Percentiles rank a stretch among this genome's conserved stretches.
Evolutionary conservation across 1,284 basidiomycete genomes (phyloP).

Genomic region (Prillingera fragicola): DNA sequence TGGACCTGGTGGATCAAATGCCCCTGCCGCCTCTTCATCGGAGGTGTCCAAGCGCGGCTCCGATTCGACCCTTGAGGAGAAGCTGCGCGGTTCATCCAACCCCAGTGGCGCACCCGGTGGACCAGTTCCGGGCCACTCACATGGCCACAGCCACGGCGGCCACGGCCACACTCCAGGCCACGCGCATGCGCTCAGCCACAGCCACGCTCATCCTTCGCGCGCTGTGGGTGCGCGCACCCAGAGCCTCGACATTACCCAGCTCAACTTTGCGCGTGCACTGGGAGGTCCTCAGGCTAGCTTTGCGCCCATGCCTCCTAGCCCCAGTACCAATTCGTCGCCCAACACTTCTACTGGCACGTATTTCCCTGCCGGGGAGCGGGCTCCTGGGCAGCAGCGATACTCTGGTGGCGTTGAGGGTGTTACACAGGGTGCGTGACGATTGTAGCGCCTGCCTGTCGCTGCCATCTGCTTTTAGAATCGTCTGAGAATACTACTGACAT

Average conservation of each 20-base stretch:
- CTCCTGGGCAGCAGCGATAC: constrained; percentile 16
- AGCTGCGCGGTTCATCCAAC: constrained; percentile 61
- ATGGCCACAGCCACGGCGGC: constrained; percentile 10
- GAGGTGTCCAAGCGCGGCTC: constrained; percentile 77
- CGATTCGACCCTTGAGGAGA: constrained; percentile 78
- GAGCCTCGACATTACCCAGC: constrained; percentile 48
- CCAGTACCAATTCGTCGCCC: constrained; percentile 22
- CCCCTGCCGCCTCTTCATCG: constrained; percentile 58
- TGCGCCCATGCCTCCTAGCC: constrained; percentile 28
- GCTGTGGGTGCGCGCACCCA: constrained; percentile 45
- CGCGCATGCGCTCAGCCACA: constrained; percentile 17
- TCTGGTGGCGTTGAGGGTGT: constrained; percentile 25
- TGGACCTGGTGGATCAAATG: constrained; percentile 27
- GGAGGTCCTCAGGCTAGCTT: constrained; percentile 21
- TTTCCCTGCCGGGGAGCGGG: constrained; percentile 20
- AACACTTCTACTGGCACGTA: constrained; percentile 34
- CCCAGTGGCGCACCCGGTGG: too few relatives aligned
- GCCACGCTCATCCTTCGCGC: constrained; percentile 30
- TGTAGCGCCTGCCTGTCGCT: background rate
- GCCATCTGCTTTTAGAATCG: background rate
- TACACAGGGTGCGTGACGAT: constrained; percentile 26
- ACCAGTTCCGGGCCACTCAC: constrained; percentile 46
- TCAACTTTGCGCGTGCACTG: constrained; percentile 38
- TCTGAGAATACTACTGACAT: background rate
- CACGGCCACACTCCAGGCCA: constrained; percentile 12